Base-by-base conservation (phyloP, 805 yeast genomes). In the Kodamaea hsintzibuensis region DNA sequence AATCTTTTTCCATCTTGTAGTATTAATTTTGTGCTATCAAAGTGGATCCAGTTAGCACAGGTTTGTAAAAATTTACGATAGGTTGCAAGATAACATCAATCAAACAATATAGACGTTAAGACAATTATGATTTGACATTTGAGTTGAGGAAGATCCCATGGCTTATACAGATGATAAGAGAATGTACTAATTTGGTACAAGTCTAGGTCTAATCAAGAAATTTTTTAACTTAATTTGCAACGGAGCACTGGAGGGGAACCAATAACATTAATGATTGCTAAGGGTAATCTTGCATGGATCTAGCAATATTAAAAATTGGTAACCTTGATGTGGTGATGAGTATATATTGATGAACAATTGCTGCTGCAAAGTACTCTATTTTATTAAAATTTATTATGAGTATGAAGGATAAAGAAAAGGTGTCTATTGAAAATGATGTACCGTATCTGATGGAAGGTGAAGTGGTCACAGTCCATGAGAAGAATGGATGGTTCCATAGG, bases 401-500 rank as follows among this genome's bases (percentile, higher is more conserved):
- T 16, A 14, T 16, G 44, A 40, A 40, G 19, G 44, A 40, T 17
- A 47, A 47, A 38, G 51, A 48, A 16, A 51, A 45, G 42, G 25
- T 45, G 10, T 38, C 42, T 6, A 25, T 44, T 6, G 50, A n/a
- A n/a, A n/a, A 51, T 3, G 54, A 51, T 18, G 13, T 17, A 1
- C 16, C 39, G 6, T 45, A 45, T 19, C 38, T 42, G 19, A 30
- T 46, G 13, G 54, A 50, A 39, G 53, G 54, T 4, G 54, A 46
- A 33, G 50, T 45, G 7, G 12, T 46, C 14, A 38, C 42, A 3
- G 54, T 68, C 62, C 56, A 69, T 51, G 27, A 58, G 63, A 38
- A 38, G 19, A 74, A 52, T 71, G 58, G 45, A 69, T 59, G 43
- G 69, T 68, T 40, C 68, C 67, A 1, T 75, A 68, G 39, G 60